These are phyloP conservation scores for Aquilaria agallochum DNA, from an alignment of 441 rosid genomes.

Conservation along the genomic window DNA sequence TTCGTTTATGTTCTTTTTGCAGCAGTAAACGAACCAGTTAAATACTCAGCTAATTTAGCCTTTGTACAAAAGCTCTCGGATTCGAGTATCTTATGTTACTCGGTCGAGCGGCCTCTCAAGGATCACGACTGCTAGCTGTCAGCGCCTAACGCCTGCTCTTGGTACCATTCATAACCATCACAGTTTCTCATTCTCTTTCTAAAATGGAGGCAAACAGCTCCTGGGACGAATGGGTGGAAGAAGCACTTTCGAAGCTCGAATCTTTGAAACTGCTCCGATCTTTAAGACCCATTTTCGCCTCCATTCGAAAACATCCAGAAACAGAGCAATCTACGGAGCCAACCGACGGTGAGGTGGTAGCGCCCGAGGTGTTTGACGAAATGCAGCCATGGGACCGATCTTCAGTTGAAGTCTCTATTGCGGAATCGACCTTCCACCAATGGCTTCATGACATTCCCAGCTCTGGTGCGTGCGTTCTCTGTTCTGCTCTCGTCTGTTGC, in stretches of 20 bases:
- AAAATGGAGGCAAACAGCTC: conserved; percentile 30
- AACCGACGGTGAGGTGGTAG: conserved; percentile 19
- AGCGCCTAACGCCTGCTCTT: too few relatives aligned
- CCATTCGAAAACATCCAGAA: conserved; percentile 11
- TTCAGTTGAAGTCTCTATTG: conserved; percentile 65
- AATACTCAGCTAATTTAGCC: too few relatives aligned
- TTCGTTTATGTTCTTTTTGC: too few relatives aligned
- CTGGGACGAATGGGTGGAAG: conserved; percentile 74
- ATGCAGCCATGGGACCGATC: conserved; percentile 77
- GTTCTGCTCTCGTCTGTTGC: not conserved
- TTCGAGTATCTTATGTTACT: too few relatives aligned
- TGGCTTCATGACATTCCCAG: conserved; percentile 86
- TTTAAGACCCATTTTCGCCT: conserved; percentile 63
- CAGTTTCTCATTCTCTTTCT: too few relatives aligned
- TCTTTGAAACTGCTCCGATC: conserved; percentile 68
- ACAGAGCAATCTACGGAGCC: not conserved
- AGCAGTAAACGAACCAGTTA: too few relatives aligned
- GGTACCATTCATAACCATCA: too few relatives aligned
- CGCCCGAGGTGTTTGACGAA: conserved; percentile 58
- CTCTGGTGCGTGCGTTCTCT: conserved; percentile 39
- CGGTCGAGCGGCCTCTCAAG: too few relatives aligned
- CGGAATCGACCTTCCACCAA: conserved; percentile 48
- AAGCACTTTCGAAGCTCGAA: conserved; percentile 64
- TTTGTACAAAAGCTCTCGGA: too few relatives aligned
- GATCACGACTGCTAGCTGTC: too few relatives aligned